Conservation (phyloP, 164 flowering plant genomes). For the Aristolochia contorta region DNA sequence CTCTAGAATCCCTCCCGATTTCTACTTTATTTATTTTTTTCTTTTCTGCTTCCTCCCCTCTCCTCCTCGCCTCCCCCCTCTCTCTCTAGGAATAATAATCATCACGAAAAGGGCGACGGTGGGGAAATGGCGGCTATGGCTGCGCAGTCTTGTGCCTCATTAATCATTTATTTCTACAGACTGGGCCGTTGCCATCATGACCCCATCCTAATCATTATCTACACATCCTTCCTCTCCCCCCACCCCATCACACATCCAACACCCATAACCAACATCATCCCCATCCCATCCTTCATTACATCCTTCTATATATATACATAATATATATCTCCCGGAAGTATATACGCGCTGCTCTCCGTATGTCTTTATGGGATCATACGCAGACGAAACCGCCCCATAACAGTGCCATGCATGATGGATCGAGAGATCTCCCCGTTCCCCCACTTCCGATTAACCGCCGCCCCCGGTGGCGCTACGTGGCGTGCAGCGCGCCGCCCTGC, state of each 20-base stretch:
- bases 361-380: too few relatives aligned
- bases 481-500: too few relatives aligned
- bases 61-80: background rate
- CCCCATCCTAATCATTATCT: slow-evolving; percentile 28
- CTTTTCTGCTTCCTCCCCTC: background rate
- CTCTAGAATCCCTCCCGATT: background rate
- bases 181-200: slow-evolving; percentile 25
- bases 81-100: background rate
- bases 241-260: too few relatives aligned
- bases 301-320: background rate
- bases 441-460: too few relatives aligned
- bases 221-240: too few relatives aligned
- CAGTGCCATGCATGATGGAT: background rate
- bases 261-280: too few relatives aligned
- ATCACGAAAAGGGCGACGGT: slow-evolving; percentile 9
- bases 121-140: slow-evolving; percentile 68
- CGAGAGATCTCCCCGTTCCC: too few relatives aligned
- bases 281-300: background rate
- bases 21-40: background rate
- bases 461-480: too few relatives aligned
- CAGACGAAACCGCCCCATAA: too few relatives aligned
- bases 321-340: too few relatives aligned
- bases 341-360: too few relatives aligned
- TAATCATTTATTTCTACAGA: slow-evolving; percentile 18
- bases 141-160: slow-evolving; percentile 34